A percentile compares a stretch with the other conserved stretches of the same genome.
Conservation (phyloP, 1,139 yeast genomes). For the Geotrichum siamense region DNA sequence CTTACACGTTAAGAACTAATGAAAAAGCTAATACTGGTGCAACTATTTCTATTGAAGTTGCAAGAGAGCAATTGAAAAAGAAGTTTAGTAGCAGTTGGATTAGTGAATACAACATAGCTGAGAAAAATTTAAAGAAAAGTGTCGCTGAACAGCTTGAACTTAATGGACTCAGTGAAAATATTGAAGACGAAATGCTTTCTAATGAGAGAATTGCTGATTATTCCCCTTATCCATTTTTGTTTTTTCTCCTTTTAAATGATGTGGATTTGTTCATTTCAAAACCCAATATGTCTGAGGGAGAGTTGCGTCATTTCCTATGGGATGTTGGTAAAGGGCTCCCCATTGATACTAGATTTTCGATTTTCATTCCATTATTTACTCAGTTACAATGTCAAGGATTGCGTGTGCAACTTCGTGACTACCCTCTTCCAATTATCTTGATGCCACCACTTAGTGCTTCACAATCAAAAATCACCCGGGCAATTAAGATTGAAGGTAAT, state of each 20-base stretch:
- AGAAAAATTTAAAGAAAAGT: slow-evolving; percentile 34
- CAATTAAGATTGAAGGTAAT: slow-evolving; percentile 41
- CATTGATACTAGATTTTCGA: slow-evolving; percentile 54
- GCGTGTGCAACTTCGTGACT: slow-evolving; percentile 55
- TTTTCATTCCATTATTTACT: slow-evolving; percentile 56
- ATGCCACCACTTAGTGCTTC: slow-evolving; percentile 36
- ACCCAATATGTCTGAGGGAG: slow-evolving; percentile 50
- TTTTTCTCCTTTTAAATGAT: slow-evolving; percentile 50
- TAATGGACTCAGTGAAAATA: slow-evolving; percentile 44
- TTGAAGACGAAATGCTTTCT: slow-evolving; percentile 40
- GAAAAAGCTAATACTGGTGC: slow-evolving; percentile 25
- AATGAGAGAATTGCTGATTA: slow-evolving; percentile 54
- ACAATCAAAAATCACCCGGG: slow-evolving; percentile 32
- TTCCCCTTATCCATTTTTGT: slow-evolving; percentile 55
- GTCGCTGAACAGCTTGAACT: slow-evolving; percentile 48
- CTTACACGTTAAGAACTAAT: slow-evolving; percentile 22
- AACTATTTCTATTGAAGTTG: slow-evolving; percentile 31
- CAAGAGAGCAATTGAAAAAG: slow-evolving; percentile 30
- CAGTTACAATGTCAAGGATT: slow-evolving; percentile 46
- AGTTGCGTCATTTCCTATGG: slow-evolving; percentile 54
- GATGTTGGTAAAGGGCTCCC: slow-evolving; percentile 83
- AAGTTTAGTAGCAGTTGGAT: slow-evolving; percentile 72
- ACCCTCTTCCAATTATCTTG: slow-evolving; percentile 52
- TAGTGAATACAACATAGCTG: slow-evolving; percentile 31
- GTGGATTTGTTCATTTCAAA: slow-evolving; percentile 48